Evolutionary conservation across 345 rosid genomes (phyloP).

Genomic region (Cardamine resedifolia): DNA sequence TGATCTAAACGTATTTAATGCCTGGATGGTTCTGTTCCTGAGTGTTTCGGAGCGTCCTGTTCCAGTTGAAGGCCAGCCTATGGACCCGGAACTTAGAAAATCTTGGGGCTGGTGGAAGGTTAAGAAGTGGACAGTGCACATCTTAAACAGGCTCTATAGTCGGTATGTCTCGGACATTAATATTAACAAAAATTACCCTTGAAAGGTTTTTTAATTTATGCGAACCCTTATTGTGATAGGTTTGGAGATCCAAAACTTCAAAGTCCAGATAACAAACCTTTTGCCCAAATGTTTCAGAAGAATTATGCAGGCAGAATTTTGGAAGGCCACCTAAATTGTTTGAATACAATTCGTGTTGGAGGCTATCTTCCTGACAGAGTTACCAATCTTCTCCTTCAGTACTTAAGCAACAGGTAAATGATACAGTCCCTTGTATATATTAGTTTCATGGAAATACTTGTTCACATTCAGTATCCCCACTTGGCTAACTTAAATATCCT

Average conservation of each 20-base stretch:
- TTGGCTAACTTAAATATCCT: slow-evolving; percentile 1
- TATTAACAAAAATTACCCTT: not conserved
- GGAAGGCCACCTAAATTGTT: slow-evolving; percentile 84
- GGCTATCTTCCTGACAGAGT: slow-evolving; percentile 98
- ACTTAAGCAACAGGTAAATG: slow-evolving; percentile 85
- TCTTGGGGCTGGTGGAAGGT: slow-evolving; percentile 99
- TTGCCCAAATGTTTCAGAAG: slow-evolving; percentile 91
- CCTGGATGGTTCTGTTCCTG: slow-evolving; percentile 95
- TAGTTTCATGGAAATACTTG: slow-evolving; percentile 4
- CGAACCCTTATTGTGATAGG: slow-evolving; percentile 42
- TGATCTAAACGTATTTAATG: slow-evolving; percentile 76
- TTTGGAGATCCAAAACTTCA: slow-evolving; percentile 96
- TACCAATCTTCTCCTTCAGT: slow-evolving; percentile 91
- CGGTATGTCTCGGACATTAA: slow-evolving; percentile 46
- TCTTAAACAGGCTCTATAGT: slow-evolving; percentile 87
- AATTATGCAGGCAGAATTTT: slow-evolving; percentile 88
- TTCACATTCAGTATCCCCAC: slow-evolving; percentile 10
- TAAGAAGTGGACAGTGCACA: slow-evolving; percentile 99
- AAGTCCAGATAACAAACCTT: slow-evolving; percentile 78
- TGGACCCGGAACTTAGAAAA: slow-evolving; percentile 85
- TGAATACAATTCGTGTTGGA: slow-evolving; percentile 80
- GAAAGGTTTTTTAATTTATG: not conserved
- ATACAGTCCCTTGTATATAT: slow-evolving; percentile 10
- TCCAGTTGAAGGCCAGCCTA: slow-evolving; percentile 92
- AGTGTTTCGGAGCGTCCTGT: slow-evolving; percentile 88